These are phyloP conservation scores for Magnaporthiopsis rhizophila DNA, from an alignment of 2,329 filamentous ascomycete species.

Conservation along the genomic window DNA sequence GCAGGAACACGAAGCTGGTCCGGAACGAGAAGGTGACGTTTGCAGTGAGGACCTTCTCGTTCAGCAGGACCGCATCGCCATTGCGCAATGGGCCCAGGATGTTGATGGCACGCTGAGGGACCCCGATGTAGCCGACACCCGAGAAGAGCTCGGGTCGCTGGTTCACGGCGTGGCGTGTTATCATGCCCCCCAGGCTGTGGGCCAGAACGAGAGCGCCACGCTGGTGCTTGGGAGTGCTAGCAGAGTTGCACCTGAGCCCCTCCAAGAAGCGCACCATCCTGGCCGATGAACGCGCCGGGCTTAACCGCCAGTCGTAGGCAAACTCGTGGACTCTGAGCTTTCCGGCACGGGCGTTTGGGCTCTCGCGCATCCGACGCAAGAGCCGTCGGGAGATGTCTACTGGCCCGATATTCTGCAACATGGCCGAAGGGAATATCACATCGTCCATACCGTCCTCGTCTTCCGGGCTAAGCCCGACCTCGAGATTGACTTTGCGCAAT, in stretches of 20 bases:
- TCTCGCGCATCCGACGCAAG: constrained; percentile 67
- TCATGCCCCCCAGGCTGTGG: constrained; percentile 80
- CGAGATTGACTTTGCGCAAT: constrained; percentile 82
- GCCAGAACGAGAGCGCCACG: constrained; percentile 74
- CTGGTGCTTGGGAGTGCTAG: constrained; percentile 32
- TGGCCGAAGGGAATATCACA: constrained; percentile 75
- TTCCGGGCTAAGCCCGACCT: constrained; percentile 72
- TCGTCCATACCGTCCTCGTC: constrained; percentile 80
- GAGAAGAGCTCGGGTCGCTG: constrained; percentile 75
- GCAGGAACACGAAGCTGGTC: constrained; percentile 76
- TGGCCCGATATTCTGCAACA: constrained; percentile 85
- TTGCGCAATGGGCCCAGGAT: constrained; percentile 84
- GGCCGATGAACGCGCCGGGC: constrained; percentile 65
- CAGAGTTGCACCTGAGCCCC: constrained; percentile 60
- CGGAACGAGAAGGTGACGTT: constrained; percentile 90
- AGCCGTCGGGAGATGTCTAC: constrained; percentile 82
- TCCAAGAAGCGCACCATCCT: constrained; percentile 68
- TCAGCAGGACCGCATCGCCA: constrained; percentile 85
- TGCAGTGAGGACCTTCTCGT: constrained; percentile 81
- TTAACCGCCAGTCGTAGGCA: constrained; percentile 91
- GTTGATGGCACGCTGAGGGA: constrained; percentile 80
- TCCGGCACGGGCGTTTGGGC: constrained; percentile 63
- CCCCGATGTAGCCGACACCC: constrained; percentile 78
- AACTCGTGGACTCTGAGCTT: constrained; percentile 79
- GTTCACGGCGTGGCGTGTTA: constrained; percentile 84